Evolutionary conservation across 2,329 filamentous ascomycete species (phyloP).

Genomic region (Trichoderma sp.): DNA sequence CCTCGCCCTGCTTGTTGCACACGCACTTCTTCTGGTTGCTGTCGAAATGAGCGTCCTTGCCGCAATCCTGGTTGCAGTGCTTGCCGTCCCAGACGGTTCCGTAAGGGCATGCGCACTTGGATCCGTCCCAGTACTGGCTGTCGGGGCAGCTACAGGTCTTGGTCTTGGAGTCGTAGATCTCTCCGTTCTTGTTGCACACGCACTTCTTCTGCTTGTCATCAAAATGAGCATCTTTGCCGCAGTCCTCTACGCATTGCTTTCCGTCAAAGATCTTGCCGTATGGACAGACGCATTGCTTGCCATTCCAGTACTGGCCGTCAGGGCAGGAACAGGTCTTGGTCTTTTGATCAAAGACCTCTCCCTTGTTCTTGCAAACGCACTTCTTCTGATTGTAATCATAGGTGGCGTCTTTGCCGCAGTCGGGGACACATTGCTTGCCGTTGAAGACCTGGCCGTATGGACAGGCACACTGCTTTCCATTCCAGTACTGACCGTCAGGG

Average conservation of each 20-base stretch:
- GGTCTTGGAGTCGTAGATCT: not conserved
- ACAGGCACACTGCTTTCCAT: slow-evolving; percentile 3
- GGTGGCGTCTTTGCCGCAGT: slow-evolving; percentile 21
- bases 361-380: slow-evolving; percentile 23
- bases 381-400: slow-evolving; percentile 1
- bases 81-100: slow-evolving; percentile 1
- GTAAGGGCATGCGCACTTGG: slow-evolving; percentile 8
- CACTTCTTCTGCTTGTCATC: not conserved
- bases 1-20: slow-evolving; percentile 21
- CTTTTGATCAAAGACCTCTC: slow-evolving; percentile 9
- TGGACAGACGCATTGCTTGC: slow-evolving; percentile 10
- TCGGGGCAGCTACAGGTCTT: slow-evolving; percentile 17
- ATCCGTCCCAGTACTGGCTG: not conserved
- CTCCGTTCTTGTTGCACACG: slow-evolving; percentile 22
- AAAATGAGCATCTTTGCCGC: slow-evolving; percentile 19
- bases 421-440: slow-evolving; percentile 6
- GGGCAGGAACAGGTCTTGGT: slow-evolving; percentile 16
- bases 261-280: not conserved
- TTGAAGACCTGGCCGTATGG: not conserved
- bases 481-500: slow-evolving; percentile 2
- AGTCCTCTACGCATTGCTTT: slow-evolving; percentile 12
- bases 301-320: not conserved
- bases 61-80: slow-evolving; percentile 17
- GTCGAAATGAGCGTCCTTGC: slow-evolving; percentile 17
- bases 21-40: slow-evolving; percentile 2